These are phyloP conservation scores for Dryas octopetala DNA, from an alignment of 306 rosid species.

Conservation along the genomic window DNA sequence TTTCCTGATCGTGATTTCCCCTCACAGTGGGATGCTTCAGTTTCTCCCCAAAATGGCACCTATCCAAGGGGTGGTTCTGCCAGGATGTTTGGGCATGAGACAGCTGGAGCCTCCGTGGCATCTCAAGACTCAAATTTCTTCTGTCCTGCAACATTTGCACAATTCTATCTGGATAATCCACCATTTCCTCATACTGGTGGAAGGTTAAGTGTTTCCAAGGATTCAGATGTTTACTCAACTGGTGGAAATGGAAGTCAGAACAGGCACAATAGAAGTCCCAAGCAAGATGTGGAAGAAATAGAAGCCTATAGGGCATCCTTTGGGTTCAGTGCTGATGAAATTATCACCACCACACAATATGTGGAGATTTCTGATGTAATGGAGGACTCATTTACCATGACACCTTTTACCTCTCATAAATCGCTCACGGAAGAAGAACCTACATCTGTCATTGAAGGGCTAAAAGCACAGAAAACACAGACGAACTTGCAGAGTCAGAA, in stretches of 20 bases:
- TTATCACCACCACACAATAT: slow-evolving; percentile 76
- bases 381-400: slow-evolving; percentile 93
- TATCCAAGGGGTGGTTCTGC: slow-evolving; percentile 68
- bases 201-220: slow-evolving; percentile 94
- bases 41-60: slow-evolving; percentile 69
- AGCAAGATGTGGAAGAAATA: slow-evolving; percentile 94
- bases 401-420: slow-evolving; percentile 65
- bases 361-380: slow-evolving; percentile 94
- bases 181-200: slow-evolving; percentile 95
- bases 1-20: slow-evolving; percentile 75
- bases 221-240: slow-evolving; percentile 78
- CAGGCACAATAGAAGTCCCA: slow-evolving; percentile 74
- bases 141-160: slow-evolving; percentile 98
- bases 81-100: slow-evolving; percentile 67
- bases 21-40: slow-evolving; percentile 74
- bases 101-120: slow-evolving; percentile 53
- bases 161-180: slow-evolving; percentile 91
- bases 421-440: slow-evolving; percentile 60
- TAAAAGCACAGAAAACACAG: slow-evolving; percentile 48
- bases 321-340: slow-evolving; percentile 99
- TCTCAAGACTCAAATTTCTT: slow-evolving; percentile 93
- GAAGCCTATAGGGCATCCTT: slow-evolving; percentile 99
- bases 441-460: slow-evolving; percentile 50
- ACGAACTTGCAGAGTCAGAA: slow-evolving; percentile 41
- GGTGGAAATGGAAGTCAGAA: slow-evolving; percentile 83